Percentiles rank a stretch among this genome's conserved stretches.
These are phyloP conservation scores for Linaria vulgaris DNA, from an alignment of 257 asterid genomes.

Conservation along the genomic window DNA sequence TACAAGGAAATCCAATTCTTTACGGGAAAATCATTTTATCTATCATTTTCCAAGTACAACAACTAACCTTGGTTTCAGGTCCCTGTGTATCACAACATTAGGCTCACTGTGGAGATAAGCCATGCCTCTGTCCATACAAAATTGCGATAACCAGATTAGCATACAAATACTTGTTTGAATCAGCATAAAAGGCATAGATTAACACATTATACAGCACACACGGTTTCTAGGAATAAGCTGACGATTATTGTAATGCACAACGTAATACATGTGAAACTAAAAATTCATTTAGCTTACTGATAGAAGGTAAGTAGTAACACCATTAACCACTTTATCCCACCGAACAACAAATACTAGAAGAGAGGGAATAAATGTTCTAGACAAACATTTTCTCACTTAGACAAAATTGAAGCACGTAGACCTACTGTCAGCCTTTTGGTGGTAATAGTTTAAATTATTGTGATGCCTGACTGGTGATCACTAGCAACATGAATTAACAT, in stretches of 20 bases:
- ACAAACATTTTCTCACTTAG: slow-evolving; percentile 2
- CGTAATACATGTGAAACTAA: not conserved
- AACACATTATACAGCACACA: slow-evolving; percentile 13
- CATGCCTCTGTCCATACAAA: slow-evolving; percentile 78
- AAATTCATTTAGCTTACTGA: not conserved
- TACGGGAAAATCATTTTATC: not conserved
- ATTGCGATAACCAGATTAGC: slow-evolving; percentile 22
- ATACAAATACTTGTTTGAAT: not conserved
- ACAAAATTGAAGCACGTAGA: slow-evolving; percentile 15
- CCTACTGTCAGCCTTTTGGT: slow-evolving; percentile 1
- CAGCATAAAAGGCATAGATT: slow-evolving; percentile 14
- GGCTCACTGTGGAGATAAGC: slow-evolving; percentile 99
- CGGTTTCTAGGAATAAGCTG: not conserved
- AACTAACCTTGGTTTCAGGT: slow-evolving; percentile 92
- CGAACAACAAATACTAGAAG: not conserved
- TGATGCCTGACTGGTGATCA: slow-evolving; percentile 18
- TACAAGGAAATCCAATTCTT: not conserved
- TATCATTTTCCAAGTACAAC: slow-evolving; percentile 14
- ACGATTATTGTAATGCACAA: slow-evolving; percentile 18
- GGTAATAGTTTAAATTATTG: slow-evolving; percentile 12
- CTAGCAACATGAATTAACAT: slow-evolving; percentile 7
- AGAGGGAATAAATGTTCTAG: no score
- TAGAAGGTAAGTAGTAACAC: not conserved
- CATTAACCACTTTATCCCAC: not conserved
- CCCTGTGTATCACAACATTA: slow-evolving; percentile 93